Evolutionary conservation across 1,139 yeast species (phyloP).

Genomic region (Yamadazyma pseudoaaseri): DNA sequence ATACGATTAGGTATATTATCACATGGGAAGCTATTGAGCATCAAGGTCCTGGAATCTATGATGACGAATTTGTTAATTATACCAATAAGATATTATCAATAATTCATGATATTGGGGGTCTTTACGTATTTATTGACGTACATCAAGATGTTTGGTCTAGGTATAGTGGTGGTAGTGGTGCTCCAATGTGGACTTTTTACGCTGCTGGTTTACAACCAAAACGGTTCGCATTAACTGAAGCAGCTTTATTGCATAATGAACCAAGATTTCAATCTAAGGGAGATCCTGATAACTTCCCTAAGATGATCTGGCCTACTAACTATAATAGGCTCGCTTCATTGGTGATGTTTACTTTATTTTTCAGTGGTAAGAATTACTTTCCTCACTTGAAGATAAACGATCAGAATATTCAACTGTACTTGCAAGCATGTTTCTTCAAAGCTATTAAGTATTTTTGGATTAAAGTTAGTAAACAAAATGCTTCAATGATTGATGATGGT

Average conservation of each 20-base stretch:
- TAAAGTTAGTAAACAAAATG: conserved; percentile 45
- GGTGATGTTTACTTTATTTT: conserved; percentile 84
- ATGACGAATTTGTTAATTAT: conserved; percentile 71
- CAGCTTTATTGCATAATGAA: conserved; percentile 71
- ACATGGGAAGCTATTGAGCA: conserved; percentile 97
- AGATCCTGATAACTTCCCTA: conserved; percentile 49
- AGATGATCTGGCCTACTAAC: conserved; percentile 94
- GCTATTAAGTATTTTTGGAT: conserved; percentile 57
- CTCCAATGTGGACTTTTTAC: conserved; percentile 92
- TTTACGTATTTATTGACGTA: conserved; percentile 81
- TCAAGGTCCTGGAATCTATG: conserved; percentile 81
- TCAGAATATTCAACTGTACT: conserved; percentile 71
- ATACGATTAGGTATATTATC: conserved; percentile 69
- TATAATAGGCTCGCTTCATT: conserved; percentile 73
- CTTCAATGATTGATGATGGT: conserved; percentile 53
- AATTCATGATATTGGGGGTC: conserved; percentile 63
- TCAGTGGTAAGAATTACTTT: conserved; percentile 69
- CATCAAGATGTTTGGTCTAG: conserved; percentile 97
- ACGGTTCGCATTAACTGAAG: conserved; percentile 64
- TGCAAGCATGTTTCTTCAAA: conserved; percentile 62
- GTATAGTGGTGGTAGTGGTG: conserved; percentile 91
- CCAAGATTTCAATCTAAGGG: conserved; percentile 30
- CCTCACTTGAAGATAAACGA: conserved; percentile 73
- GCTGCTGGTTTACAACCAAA: conserved; percentile 89
- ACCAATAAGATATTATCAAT: conserved; percentile 61